These are phyloP conservation scores for Cystobasidium pallidum DNA, from an alignment of 1,284 basidiomycete species.

Conservation along the genomic window DNA sequence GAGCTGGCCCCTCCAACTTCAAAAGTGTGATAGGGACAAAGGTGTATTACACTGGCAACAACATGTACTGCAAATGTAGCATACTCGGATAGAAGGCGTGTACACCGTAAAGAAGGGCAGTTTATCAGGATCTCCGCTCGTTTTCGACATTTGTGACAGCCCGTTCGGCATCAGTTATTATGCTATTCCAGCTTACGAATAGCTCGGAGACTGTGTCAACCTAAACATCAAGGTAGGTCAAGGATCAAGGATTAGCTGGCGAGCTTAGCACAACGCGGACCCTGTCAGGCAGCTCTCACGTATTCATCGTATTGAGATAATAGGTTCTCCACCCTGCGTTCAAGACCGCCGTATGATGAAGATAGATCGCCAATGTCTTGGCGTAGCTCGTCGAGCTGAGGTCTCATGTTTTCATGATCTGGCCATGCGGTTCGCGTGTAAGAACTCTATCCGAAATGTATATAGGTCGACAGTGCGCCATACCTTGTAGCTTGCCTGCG, in stretches of 20 bases:
- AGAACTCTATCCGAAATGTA: too few species aligned
- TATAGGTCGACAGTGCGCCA: neutral
- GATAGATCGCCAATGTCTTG: conserved; percentile 32
- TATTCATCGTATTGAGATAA: conserved; percentile 51
- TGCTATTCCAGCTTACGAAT: conserved; percentile 53
- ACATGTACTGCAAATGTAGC: conserved; percentile 16
- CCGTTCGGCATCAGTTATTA: conserved; percentile 49
- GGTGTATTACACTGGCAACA: neutral
- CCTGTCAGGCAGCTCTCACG: conserved; percentile 31
- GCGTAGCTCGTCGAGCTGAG: conserved; percentile 23
- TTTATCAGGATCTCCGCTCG: conserved; percentile 2
- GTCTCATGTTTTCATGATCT: conserved; percentile 46
- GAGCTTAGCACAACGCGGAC: neutral
- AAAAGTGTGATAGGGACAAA: conserved; percentile 3
- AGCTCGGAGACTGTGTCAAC: conserved; percentile 52
- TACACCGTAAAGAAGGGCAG: neutral
- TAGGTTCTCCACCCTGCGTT: conserved; percentile 45
- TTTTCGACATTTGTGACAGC: conserved; percentile 48
- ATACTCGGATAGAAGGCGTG: neutral
- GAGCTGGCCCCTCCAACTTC: conserved; percentile 21
- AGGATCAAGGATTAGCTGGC: too few species aligned
- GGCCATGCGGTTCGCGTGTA: neutral
- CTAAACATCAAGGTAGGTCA: too few species aligned
- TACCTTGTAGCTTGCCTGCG: conserved; percentile 50
- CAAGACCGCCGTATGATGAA: conserved; percentile 41